These are phyloP conservation scores for Kwoniella dejecticola DNA, from an alignment of 768 basidiomycete genomes.

Conservation along the genomic window DNA sequence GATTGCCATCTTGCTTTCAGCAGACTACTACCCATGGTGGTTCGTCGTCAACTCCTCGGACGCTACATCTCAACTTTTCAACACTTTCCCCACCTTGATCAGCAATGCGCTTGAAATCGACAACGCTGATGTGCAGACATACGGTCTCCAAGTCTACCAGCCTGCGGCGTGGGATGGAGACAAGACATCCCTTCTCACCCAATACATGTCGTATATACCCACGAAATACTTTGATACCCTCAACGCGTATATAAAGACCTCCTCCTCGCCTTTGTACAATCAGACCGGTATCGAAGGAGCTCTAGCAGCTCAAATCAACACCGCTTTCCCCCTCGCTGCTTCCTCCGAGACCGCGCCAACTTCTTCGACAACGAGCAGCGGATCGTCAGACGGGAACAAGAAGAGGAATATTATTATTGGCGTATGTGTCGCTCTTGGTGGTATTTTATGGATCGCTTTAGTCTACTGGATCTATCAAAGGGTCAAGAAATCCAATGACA, in stretches of 20 bases:
- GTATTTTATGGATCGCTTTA: constrained; percentile 71
- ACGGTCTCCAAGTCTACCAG: constrained; percentile 70
- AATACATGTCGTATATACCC: constrained; percentile 74
- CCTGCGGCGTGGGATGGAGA: constrained; percentile 66
- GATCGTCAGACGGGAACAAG: constrained; percentile 52
- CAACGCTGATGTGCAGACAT: constrained; percentile 59
- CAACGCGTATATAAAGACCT: constrained; percentile 65
- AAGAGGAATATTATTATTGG: constrained; percentile 88
- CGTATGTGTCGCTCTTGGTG: constrained; percentile 79
- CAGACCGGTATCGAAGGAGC: constrained; percentile 60
- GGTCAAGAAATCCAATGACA: constrained; percentile 65
- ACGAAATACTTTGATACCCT: constrained; percentile 63
- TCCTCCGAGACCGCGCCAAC: constrained; percentile 36
- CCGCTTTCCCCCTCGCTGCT: constrained; percentile 64
- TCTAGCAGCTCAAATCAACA: constrained; percentile 69
- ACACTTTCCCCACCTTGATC: constrained; percentile 65
- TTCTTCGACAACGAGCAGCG: constrained; percentile 27
- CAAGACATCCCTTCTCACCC: constrained; percentile 63
- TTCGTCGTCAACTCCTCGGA: constrained; percentile 59
- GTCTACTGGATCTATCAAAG: constrained; percentile 72
- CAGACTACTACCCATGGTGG: constrained; percentile 50
- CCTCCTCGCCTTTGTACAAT: constrained; percentile 68
- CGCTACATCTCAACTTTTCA: constrained; percentile 76
- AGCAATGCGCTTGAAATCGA: constrained; percentile 59
- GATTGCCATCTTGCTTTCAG: constrained; percentile 49